Percentiles rank a stretch among this genome's conserved stretches.
Evolutionary conservation across 139 green algal species (phyloP).

Genomic region (Ulvella scutata): DNA sequence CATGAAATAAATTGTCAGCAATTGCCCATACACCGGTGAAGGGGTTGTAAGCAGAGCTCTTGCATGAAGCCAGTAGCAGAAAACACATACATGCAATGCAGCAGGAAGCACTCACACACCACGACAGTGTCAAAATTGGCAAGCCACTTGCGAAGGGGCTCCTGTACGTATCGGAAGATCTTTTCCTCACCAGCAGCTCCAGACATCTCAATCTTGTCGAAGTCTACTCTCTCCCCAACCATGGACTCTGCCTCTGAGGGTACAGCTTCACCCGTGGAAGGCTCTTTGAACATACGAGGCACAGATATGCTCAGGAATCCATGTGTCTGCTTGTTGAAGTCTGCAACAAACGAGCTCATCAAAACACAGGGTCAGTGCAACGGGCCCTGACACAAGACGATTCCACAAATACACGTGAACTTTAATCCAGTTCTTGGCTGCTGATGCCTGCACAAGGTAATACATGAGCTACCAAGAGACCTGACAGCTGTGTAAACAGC

Average conservation of each 20-base stretch:
- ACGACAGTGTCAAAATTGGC: not conserved
- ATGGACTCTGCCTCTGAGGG: not conserved
- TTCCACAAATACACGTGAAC: too few relatives aligned
- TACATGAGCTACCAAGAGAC: too few relatives aligned
- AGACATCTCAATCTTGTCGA: not conserved
- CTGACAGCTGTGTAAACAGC: too few relatives aligned
- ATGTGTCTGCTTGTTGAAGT: slow-evolving; percentile 1
- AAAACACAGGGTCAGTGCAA: not conserved
- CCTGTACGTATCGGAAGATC: not conserved
- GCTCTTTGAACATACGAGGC: not conserved
- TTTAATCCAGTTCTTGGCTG: too few relatives aligned
- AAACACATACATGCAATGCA: too few relatives aligned
- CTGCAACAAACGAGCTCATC: not conserved
- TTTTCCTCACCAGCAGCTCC: not conserved
- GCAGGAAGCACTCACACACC: not conserved
- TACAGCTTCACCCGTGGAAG: not conserved
- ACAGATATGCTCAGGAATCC: not conserved
- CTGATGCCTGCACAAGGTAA: too few relatives aligned
- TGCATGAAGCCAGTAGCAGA: not conserved
- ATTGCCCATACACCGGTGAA: not conserved
- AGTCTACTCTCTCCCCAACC: not conserved
- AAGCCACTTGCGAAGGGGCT: not conserved
- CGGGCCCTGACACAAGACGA: too few relatives aligned
- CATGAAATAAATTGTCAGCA: not conserved
- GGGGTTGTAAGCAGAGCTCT: not conserved